Conservation (phyloP, 2,329 filamentous ascomycete species). For the Zymoseptoria brevis region DNA sequence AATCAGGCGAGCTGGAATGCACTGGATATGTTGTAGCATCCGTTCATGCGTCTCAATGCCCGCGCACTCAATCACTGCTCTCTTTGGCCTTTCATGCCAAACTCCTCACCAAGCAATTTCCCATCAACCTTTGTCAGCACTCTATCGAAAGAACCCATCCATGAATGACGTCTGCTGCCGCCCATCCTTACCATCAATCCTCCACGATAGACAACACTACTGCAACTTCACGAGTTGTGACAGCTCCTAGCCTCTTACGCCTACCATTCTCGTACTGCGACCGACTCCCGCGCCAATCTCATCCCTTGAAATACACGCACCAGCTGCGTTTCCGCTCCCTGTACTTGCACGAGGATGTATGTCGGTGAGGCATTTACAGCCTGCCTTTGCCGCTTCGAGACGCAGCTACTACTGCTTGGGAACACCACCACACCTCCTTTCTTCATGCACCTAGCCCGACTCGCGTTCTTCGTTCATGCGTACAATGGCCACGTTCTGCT, state of each 20-base stretch:
- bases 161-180: neutral
- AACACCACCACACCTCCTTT: neutral
- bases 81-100: neutral
- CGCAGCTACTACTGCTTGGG: neutral
- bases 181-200: neutral
- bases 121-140: neutral
- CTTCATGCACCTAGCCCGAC: neutral
- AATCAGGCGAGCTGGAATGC: neutral
- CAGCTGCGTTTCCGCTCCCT: neutral
- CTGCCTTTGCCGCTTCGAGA: neutral
- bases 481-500: neutral
- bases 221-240: neutral
- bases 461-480: neutral
- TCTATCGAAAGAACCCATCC: neutral
- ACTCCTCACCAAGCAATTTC: neutral
- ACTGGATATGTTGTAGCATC: neutral
- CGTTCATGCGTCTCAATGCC: neutral
- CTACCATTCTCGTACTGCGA: neutral
- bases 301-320: neutral
- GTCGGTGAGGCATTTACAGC: neutral
- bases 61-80: neutral
- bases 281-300: neutral
- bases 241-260: neutral
- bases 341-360: neutral
- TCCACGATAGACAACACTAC: neutral